Evolutionary conservation across 352 stramenopile species (phyloP).

Genomic region (Phytophthora macrochlamydospora): DNA sequence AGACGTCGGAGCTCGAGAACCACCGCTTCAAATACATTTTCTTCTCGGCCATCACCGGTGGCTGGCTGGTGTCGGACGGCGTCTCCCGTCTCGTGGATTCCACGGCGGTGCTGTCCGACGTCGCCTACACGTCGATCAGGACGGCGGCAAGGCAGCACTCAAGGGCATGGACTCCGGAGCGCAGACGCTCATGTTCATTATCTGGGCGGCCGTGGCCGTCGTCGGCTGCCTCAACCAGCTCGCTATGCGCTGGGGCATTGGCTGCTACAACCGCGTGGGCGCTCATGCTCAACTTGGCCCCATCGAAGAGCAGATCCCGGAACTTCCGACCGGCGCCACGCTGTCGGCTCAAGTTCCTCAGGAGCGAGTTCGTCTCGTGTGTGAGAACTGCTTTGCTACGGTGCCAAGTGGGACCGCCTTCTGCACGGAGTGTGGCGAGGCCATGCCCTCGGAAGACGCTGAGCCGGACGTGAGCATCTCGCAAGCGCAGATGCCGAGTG

Average conservation of each 20-base stretch:
- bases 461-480: slow-evolving; percentile 88
- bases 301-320: slow-evolving; percentile 71
- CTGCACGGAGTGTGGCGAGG: slow-evolving; percentile 89
- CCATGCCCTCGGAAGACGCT: slow-evolving; percentile 77
- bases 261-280: slow-evolving; percentile 91
- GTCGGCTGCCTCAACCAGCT: slow-evolving; percentile 81
- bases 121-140: slow-evolving; percentile 76
- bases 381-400: slow-evolving; percentile 90
- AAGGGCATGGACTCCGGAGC: slow-evolving; percentile 54
- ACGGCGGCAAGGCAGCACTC: slow-evolving; percentile 54
- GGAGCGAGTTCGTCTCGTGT: slow-evolving; percentile 82
- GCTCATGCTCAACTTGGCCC: slow-evolving; percentile 67
- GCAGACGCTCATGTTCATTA: slow-evolving; percentile 79
- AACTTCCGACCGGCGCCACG: slow-evolving; percentile 76
- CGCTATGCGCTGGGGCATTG: slow-evolving; percentile 85
- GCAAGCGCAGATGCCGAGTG: slow-evolving; percentile 85
- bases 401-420: slow-evolving; percentile 84
- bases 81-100: slow-evolving; percentile 76
- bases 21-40: slow-evolving; percentile 91
- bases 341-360: slow-evolving; percentile 51
- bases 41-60: slow-evolving; percentile 72
- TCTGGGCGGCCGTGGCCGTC: slow-evolving; percentile 73
- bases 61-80: slow-evolving; percentile 79
- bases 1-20: slow-evolving; percentile 85
- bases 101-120: slow-evolving; percentile 55